Evolutionary conservation across 2,329 filamentous ascomycete species (phyloP), one percentile per base, ranked within the genome.

Genomic region (Sclerotinia glacialis): DNA sequence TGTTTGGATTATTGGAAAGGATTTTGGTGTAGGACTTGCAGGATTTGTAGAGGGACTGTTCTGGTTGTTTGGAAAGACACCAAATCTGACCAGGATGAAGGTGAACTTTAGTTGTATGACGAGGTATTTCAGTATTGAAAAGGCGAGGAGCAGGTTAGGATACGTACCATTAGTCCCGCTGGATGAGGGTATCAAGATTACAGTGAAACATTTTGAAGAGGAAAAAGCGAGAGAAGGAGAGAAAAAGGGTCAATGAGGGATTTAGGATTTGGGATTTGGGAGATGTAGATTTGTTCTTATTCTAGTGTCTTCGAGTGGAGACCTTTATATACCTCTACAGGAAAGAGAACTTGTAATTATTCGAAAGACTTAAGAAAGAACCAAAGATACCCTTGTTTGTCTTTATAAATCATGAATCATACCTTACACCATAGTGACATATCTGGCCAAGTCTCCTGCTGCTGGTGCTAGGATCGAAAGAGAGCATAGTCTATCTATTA

Each of bases 71-170:
- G 76, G 83, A 64, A 84, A 82, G 76, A 80, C 80, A 47, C 81
- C 85, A 2, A 87, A 83, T 23, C 83, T 89, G 72, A 76, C 74
- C 42, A 73, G 65, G 60, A 67, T 71, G 61, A 70, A 75, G 63
- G 75, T 90, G 68, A 80, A 84, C 71, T 91, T 89, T 77, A 86
- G 86, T 74, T 88, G 85, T 76, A 90, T 92, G 87, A 90, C 87
- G 67, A 83, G 90, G 67, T 93, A 92, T 79, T 92, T 90, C 78
- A 87, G 87, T 78, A 92, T 92, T 75, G 80, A 81, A 67, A 93
- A 93, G 83, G 90, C 90, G 66, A 90, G 86, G 82, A 80, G 77
- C 72, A 81, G 89, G 71, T 79, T 93, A 65, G 88, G 88, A 3
- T 93, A 93, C 78, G 77, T 79, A 76, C 90, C 90, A 3, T 78